Conservation (phyloP, 2,329 filamentous ascomycete genomes). For the Ophidiomyces ophidiicola region DNA sequence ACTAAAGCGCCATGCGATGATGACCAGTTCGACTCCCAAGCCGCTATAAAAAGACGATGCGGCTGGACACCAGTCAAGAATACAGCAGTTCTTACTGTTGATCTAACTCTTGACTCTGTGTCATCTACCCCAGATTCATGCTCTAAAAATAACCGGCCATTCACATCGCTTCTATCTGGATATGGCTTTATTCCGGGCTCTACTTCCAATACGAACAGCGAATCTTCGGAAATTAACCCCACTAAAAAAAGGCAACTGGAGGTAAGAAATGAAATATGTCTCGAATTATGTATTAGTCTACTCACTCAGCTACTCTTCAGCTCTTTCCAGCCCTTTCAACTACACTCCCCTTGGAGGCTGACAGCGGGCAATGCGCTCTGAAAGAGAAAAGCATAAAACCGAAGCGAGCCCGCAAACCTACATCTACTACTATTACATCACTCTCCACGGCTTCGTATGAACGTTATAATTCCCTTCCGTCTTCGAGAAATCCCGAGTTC, state of each 20-base stretch:
- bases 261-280: conserved; percentile 21
- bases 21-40: conserved; percentile 21
- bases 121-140: conserved; percentile 5
- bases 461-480: conserved; percentile 24
- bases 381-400: conserved; percentile 11
- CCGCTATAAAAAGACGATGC: conserved; percentile 44
- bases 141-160: conserved; percentile 13
- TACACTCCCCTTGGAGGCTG: neutral
- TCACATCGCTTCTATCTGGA: conserved; percentile 29
- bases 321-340: neutral
- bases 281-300: neutral
- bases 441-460: conserved; percentile 61
- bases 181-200: conserved; percentile 29
- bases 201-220: conserved; percentile 13
- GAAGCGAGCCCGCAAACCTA: conserved; percentile 47
- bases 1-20: conserved; percentile 1
- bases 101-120: conserved; percentile 13
- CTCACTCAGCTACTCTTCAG: neutral
- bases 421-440: conserved; percentile 63
- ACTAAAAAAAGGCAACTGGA: conserved; percentile 31
- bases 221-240: conserved; percentile 14
- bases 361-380: neutral
- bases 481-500: conserved; percentile 36
- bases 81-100: conserved; percentile 22
- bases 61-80: conserved; percentile 57